A percentile compares a stretch with the other conserved stretches of the same genome.
These are phyloP conservation scores for Mortierella sp. DNA, from an alignment of 371 early-diverging fungal species.

Conservation along the genomic window DNA sequence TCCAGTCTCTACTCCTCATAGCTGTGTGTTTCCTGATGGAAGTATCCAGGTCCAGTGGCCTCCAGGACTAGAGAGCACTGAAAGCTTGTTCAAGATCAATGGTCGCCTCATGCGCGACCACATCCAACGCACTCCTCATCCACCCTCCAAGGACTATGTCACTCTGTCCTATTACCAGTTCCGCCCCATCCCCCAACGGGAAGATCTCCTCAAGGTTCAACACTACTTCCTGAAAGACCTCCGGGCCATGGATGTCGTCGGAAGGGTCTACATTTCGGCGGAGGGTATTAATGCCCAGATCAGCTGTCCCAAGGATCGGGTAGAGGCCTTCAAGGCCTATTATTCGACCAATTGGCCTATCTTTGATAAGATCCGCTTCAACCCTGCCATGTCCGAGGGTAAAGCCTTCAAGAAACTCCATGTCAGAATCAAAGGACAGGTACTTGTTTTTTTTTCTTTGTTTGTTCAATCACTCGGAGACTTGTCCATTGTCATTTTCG, in stretches of 20 bases:
- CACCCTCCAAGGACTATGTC: slow-evolving; percentile 63
- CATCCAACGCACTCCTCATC: slow-evolving; percentile 45
- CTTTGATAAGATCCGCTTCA: slow-evolving; percentile 65
- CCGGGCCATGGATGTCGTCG: slow-evolving; percentile 68
- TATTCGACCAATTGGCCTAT: slow-evolving; percentile 50
- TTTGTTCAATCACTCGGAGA: background rate
- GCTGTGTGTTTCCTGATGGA: slow-evolving; percentile 30
- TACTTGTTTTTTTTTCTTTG: slow-evolving; percentile 23
- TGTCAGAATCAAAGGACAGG: slow-evolving; percentile 73
- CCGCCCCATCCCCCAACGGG: slow-evolving; percentile 58
- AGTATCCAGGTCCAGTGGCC: slow-evolving; percentile 16
- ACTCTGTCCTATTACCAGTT: slow-evolving; percentile 86
- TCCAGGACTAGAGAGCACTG: background rate
- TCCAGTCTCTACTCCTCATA: slow-evolving; percentile 13
- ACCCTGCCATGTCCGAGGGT: slow-evolving; percentile 73
- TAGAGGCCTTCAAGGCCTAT: slow-evolving; percentile 62
- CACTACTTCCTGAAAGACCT: slow-evolving; percentile 65
- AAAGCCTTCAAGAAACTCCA: slow-evolving; percentile 77
- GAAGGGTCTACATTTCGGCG: slow-evolving; percentile 79
- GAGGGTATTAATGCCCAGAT: slow-evolving; percentile 87
- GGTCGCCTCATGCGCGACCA: slow-evolving; percentile 39
- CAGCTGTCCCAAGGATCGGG: slow-evolving; percentile 68
- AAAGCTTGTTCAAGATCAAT: slow-evolving; percentile 20
- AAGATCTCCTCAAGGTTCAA: slow-evolving; percentile 63
- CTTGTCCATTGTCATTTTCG: background rate